Evolutionary conservation across 441 rosid species (phyloP).

Genomic region (Geranium incanum): DNA sequence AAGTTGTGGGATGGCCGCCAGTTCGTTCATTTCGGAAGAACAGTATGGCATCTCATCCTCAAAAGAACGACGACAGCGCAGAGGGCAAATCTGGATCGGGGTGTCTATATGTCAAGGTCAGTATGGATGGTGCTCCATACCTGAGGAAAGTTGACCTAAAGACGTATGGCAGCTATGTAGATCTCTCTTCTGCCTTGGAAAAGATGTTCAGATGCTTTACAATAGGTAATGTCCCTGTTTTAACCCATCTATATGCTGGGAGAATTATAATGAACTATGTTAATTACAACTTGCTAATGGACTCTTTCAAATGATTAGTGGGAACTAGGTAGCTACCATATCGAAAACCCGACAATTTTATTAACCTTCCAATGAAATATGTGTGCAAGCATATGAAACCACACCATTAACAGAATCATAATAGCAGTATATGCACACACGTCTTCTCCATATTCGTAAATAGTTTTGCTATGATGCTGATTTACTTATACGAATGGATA

Average conservation of each 20-base stretch:
- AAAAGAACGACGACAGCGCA: slow-evolving; percentile 36
- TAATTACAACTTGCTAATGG: too few species aligned
- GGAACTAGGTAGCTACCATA: too few species aligned
- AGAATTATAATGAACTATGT: too few species aligned
- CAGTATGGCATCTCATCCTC: slow-evolving; percentile 50
- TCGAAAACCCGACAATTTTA: too few species aligned
- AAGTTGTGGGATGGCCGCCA: slow-evolving; percentile 86
- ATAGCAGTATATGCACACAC: background rate
- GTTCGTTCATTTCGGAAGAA: slow-evolving; percentile 72
- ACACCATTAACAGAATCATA: too few species aligned
- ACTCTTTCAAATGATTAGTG: too few species aligned
- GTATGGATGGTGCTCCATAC: slow-evolving; percentile 82
- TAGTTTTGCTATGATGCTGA: background rate
- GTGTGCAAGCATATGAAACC: too few species aligned
- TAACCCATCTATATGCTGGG: background rate
- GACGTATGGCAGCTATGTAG: slow-evolving; percentile 48
- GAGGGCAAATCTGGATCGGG: slow-evolving; percentile 37
- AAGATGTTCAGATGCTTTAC: slow-evolving; percentile 74
- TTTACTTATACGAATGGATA: slow-evolving; percentile 11
- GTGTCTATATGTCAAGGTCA: slow-evolving; percentile 61
- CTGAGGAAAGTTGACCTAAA: slow-evolving; percentile 68
- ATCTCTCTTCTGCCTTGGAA: slow-evolving; percentile 59
- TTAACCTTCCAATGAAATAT: too few species aligned
- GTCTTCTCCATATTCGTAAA: background rate
- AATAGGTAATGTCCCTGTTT: slow-evolving; percentile 33